Conservation (phyloP, 371 early-diverging fungal genomes). For the Rhizomucor miehei region DNA sequence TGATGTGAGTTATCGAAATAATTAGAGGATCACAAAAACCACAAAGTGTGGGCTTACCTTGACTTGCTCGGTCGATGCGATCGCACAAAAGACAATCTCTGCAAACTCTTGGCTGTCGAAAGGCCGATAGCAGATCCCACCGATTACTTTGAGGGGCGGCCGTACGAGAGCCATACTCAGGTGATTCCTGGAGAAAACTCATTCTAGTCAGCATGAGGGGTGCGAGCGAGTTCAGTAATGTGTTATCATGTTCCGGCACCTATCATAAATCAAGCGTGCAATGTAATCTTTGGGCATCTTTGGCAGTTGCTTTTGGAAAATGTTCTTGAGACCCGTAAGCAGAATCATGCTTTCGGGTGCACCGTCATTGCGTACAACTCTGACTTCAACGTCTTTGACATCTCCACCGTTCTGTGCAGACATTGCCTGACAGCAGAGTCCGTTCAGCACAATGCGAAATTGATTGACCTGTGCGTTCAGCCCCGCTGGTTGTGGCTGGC, state of each 20-base stretch:
- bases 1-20: background rate
- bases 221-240: too few species aligned
- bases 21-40: background rate
- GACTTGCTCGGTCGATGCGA: constrained; percentile 93
- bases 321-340: constrained; percentile 91
- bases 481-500: too few species aligned
- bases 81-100: constrained; percentile 99
- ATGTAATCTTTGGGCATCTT: constrained; percentile 99
- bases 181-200: constrained; percentile 72
- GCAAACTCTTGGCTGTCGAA: constrained; percentile 91
- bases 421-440: too few species aligned
- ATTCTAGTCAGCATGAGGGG: background rate
- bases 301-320: constrained; percentile 98
- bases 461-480: too few species aligned
- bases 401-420: constrained; percentile 23
- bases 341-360: constrained; percentile 75
- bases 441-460: too few species aligned
- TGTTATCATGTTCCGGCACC: constrained; percentile 29
- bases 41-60: constrained; percentile 61
- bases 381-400: constrained; percentile 65
- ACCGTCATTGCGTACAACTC: constrained; percentile 79
- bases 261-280: constrained; percentile 94
- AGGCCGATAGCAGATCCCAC: constrained; percentile 96
- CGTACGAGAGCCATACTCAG: constrained; percentile 67
- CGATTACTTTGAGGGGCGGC: constrained; percentile 77